These are phyloP conservation scores for Brassica rapa DNA, from an alignment of 345 rosid genomes.

Conservation along the genomic window DNA sequence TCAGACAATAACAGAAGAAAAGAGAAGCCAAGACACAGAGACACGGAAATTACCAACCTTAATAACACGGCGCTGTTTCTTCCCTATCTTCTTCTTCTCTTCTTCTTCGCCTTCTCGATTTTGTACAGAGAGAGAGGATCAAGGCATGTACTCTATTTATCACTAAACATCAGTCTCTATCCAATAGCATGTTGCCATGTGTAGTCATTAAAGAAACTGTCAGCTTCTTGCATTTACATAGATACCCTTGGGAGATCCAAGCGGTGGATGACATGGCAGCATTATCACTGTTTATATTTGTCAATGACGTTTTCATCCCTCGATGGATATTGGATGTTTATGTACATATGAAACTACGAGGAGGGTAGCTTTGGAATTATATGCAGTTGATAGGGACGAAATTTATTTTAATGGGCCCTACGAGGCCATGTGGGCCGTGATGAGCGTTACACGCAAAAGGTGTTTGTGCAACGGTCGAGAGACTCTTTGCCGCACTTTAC, in stretches of 20 bases:
- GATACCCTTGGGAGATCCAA: slow-evolving; percentile 18
- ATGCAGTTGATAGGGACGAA: slow-evolving; percentile 3
- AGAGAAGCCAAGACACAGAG: neutral
- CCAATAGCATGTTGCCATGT: slow-evolving; percentile 19
- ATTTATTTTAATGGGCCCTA: slow-evolving; percentile 23
- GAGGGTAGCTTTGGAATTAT: slow-evolving; percentile 15
- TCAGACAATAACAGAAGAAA: neutral
- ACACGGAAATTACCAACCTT: slow-evolving; percentile 21
- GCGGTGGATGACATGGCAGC: slow-evolving; percentile 37
- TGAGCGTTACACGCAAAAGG: slow-evolving; percentile 43
- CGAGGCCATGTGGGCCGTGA: slow-evolving; percentile 36
- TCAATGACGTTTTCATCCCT: slow-evolving; percentile 24
- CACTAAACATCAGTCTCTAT: neutral
- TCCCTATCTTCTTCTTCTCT: slow-evolving; percentile 6
- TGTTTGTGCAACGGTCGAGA: slow-evolving; percentile 38
- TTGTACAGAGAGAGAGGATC: neutral
- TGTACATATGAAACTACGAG: neutral
- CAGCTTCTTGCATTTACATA: neutral
- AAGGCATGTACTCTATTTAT: neutral
- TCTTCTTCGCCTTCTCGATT: slow-evolving; percentile 17
- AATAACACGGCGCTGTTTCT: neutral
- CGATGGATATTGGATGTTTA: neutral
- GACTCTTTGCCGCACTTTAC: slow-evolving; percentile 26
- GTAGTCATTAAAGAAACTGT: neutral
- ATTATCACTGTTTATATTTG: neutral